A percentile compares a stretch with the other conserved stretches of the same genome.
Conservation (phyloP, 2,329 filamentous ascomycete species). For the Talaromyces atroroseus region DNA sequence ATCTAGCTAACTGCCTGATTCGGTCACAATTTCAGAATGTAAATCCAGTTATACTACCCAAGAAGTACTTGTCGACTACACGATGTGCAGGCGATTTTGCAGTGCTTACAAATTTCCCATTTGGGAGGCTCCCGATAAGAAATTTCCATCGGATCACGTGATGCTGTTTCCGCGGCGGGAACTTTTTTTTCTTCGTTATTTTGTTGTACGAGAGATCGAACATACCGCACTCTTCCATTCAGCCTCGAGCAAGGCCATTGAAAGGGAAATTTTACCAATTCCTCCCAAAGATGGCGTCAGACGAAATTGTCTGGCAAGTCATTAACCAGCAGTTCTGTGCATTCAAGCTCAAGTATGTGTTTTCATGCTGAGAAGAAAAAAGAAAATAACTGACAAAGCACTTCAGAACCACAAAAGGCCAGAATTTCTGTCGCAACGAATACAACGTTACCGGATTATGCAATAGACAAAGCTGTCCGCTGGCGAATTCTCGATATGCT, state of each 20-base stretch:
- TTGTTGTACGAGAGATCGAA: neutral
- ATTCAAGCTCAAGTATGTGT: slow-evolving; percentile 79
- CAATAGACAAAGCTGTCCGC: slow-evolving; percentile 80
- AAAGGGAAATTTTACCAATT: neutral
- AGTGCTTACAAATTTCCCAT: slow-evolving; percentile 6
- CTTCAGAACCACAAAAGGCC: slow-evolving; percentile 69
- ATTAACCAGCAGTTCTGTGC: slow-evolving; percentile 94
- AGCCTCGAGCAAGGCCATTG: slow-evolving; percentile 15
- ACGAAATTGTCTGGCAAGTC: slow-evolving; percentile 96
- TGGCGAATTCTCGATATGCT: slow-evolving; percentile 88
- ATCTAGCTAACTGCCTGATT: too few relatives aligned
- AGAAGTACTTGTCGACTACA: neutral
- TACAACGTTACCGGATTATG: slow-evolving; percentile 81
- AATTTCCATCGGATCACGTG: slow-evolving; percentile 18
- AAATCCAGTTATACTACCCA: neutral
- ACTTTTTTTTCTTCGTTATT: slow-evolving; percentile 12
- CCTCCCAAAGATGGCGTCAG: slow-evolving; percentile 51
- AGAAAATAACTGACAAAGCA: neutral
- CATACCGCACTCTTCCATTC: neutral
- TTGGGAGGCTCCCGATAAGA: slow-evolving; percentile 14
- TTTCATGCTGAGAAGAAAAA: slow-evolving; percentile 5
- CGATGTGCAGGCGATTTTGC: neutral
- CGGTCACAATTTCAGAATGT: too few relatives aligned
- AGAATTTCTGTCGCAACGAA: slow-evolving; percentile 94
- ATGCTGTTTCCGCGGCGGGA: slow-evolving; percentile 2